A percentile compares a stretch with the other conserved stretches of the same genome.
Evolutionary conservation across 805 yeast genomes (phyloP).

Genomic region (Candida maris): DNA sequence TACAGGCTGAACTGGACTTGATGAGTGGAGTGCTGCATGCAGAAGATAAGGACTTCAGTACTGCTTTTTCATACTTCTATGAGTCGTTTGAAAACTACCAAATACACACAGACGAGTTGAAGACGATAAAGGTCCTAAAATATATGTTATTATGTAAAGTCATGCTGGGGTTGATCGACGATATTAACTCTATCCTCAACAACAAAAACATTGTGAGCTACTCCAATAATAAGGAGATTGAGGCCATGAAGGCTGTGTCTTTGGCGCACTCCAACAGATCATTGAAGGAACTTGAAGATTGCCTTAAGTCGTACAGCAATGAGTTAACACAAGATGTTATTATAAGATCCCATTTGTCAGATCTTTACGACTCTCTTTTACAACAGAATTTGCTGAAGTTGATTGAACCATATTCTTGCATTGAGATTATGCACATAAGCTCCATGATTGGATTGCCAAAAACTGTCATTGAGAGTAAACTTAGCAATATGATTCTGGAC

Average conservation of each 20-base stretch:
- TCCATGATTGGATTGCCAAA: constrained; percentile 82
- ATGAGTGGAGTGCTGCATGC: constrained; percentile 95
- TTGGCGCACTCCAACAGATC: constrained; percentile 87
- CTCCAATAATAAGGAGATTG: constrained; percentile 73
- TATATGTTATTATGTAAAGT: constrained; percentile 91
- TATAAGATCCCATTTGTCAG: constrained; percentile 87
- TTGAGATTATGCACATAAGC: constrained; percentile 88
- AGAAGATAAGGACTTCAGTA: constrained; percentile 93
- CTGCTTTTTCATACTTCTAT: constrained; percentile 91
- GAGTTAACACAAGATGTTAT: constrained; percentile 85
- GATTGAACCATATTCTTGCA: constrained; percentile 93
- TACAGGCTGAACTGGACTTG: constrained; percentile 91
- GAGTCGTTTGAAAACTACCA: constrained; percentile 93
- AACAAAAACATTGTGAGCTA: constrained; percentile 49
- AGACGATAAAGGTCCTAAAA: constrained; percentile 66
- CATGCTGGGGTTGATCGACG: constrained; percentile 85
- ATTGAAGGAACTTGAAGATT: constrained; percentile 84
- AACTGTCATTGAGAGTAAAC: constrained; percentile 87
- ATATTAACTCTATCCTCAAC: constrained; percentile 71
- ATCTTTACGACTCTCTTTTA: constrained; percentile 85
- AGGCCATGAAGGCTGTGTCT: constrained; percentile 93
- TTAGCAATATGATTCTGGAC: constrained; percentile 95
- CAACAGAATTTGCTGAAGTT: constrained; percentile 92
- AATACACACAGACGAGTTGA: constrained; percentile 39
- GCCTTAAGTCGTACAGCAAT: constrained; percentile 61